Percentiles rank a stretch among this genome's conserved stretches.
phyloP scores from a whole-genome alignment of 1,284 basidiomycete species.

The Sporisorium reilianum region DNA sequence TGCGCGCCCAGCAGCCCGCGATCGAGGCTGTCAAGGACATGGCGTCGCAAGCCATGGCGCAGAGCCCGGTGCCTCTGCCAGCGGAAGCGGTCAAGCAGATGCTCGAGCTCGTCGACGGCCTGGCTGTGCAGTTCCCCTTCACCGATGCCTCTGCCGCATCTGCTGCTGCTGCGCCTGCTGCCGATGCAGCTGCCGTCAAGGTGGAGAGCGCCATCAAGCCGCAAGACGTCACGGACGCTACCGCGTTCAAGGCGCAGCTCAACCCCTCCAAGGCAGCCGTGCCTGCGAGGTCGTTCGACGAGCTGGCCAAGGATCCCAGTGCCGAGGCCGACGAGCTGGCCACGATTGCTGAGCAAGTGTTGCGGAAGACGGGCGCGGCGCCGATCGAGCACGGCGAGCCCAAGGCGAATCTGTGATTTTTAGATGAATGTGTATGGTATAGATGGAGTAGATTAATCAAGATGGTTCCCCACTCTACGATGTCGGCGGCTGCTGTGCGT shows the following conservation, averaged over 20 bases:
- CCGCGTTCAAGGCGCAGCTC: constrained; percentile 78
- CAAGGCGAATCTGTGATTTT: constrained; percentile 29
- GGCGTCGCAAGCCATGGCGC: constrained; percentile 57
- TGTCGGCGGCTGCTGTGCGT: not conserved
- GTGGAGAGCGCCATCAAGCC: constrained; percentile 71
- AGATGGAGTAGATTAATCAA: constrained; percentile 5
- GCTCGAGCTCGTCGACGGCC: constrained; percentile 73
- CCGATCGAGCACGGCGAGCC: constrained; percentile 26
- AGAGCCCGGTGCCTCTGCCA: constrained; percentile 66
- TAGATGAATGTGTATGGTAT: not conserved
- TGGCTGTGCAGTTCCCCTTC: constrained; percentile 75
- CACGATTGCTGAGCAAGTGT: constrained; percentile 10
- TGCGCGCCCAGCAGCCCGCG: constrained; percentile 73
- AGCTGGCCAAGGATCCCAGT: constrained; percentile 43
- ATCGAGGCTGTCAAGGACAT: constrained; percentile 61
- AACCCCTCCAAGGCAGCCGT: constrained; percentile 70
- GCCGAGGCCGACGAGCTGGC: constrained; percentile 41
- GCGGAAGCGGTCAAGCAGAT: constrained; percentile 73
- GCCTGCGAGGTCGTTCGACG: constrained; percentile 67
- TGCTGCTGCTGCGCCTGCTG: constrained; percentile 71
- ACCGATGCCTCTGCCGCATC: constrained; percentile 71
- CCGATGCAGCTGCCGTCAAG: constrained; percentile 51
- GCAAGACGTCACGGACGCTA: constrained; percentile 77
- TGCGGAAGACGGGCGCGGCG: constrained; percentile 14
- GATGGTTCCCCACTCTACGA: constrained; percentile 12